Base-by-base conservation (phyloP, 805 yeast species). In the Yarrowia phangngaensis region DNA sequence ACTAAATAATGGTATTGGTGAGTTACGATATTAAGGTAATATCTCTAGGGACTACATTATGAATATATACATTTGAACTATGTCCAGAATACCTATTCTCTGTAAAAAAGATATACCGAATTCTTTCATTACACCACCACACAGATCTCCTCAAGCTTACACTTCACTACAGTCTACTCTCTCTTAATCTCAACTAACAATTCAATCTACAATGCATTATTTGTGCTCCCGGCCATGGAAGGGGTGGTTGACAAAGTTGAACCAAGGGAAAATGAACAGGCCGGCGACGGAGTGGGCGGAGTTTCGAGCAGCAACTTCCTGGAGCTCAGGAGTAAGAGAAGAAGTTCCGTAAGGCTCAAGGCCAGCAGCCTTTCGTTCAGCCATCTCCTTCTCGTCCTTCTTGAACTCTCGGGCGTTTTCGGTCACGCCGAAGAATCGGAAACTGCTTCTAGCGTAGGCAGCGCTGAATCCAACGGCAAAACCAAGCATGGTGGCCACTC, bases 191-290 rank as follows among this genome's bases (percentile, higher is more conserved):
- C n/a, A n/a, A n/a, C n/a, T n/a, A n/a, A n/a, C n/a, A n/a, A n/a
- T n/a, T n/a, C n/a, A n/a, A n/a, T n/a, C n/a, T n/a, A n/a, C n/a
- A 38, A 38, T 38, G 45, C 45, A 38, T 38, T 38, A 35, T 22
- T 28, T 28, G 26, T 41, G 27, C 29, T 41, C 48, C 29, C 48
- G 48, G 19, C 90, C 92, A 65, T 85, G 95, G 69, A 78, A 80
- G 57, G 84, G 87, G 65, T 85, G 95, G 63, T 78, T 68, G 36
- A 79, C 87, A 54, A 83, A 69, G 68, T 86, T 86, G 71, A 86
- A 84, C 86, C 87, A 80, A 17, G 95, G 95, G 58, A 85, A 64
- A 53, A 83, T 61, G 50, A 79, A 75, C 57, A 80, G 62, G 50
- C 72, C 68, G 51, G 77, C 64, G 60, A 77, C 78, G 6, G 94